Evolutionary conservation across 768 basidiomycete species (phyloP).

Genomic region (Tephrocybe sp.): DNA sequence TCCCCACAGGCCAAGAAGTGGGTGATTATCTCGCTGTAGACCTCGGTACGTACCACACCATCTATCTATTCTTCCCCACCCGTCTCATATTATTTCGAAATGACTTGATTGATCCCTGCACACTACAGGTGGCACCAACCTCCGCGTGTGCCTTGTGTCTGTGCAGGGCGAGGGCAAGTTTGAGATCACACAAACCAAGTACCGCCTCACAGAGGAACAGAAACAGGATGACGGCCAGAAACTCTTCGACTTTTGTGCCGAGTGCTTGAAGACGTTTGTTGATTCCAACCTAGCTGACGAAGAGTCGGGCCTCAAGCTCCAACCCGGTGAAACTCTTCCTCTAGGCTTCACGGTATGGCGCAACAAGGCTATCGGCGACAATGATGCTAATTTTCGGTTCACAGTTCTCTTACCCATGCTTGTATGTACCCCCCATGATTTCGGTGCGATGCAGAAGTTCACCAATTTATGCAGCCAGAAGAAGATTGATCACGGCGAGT

Average conservation of each 20-base stretch:
- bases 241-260: conserved; percentile 96
- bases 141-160: conserved; percentile 96
- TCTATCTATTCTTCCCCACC: background rate
- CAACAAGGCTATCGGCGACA: background rate
- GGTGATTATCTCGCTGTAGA: conserved; percentile 91
- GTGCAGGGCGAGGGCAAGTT: conserved; percentile 93
- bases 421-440: conserved; percentile 47
- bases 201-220: conserved; percentile 94
- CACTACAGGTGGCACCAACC: conserved; percentile 83
- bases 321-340: conserved; percentile 61
- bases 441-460: background rate
- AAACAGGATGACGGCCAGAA: conserved; percentile 97
- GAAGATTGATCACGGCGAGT: conserved; percentile 87
- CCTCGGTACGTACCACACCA: conserved; percentile 54
- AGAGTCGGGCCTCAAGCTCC: conserved; percentile 44
- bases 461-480: conserved; percentile 59
- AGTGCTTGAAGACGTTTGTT: conserved; percentile 88
- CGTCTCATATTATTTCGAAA: conserved; percentile 3
- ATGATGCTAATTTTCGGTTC: background rate
- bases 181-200: conserved; percentile 96
- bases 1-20: conserved; percentile 86
- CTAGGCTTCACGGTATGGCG: conserved; percentile 87
- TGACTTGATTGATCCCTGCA: background rate
- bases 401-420: conserved; percentile 91
- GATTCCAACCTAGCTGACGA: conserved; percentile 61